Evolutionary conservation across 2,329 filamentous ascomycete genomes (phyloP).

Genomic region (Amphichorda felina): DNA sequence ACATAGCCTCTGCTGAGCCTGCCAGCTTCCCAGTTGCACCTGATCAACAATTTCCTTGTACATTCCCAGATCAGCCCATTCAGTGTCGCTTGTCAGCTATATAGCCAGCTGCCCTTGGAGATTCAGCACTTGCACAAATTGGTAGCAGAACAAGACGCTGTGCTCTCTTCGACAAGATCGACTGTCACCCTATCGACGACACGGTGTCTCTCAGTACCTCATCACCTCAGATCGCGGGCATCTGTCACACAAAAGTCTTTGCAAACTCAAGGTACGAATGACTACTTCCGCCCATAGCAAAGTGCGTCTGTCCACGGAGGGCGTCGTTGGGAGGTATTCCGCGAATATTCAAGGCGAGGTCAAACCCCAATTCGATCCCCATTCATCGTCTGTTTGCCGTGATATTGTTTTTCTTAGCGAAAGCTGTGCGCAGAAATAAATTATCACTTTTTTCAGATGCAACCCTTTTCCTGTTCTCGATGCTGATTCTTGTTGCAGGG

Average conservation of each 20-base stretch:
- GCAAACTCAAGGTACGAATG: neutral
- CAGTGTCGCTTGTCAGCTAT: constrained; percentile 2
- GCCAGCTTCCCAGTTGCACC: neutral
- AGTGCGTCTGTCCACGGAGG: neutral
- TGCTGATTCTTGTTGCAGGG: constrained; percentile 1
- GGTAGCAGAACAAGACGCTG: constrained; percentile 1
- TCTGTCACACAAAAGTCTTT: neutral
- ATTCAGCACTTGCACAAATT: constrained; percentile 3
- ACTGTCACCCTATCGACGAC: neutral
- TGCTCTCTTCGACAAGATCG: constrained; percentile 1
- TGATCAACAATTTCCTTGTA: constrained; percentile 1
- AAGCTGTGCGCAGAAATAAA: no score
- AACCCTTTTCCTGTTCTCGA: no score
- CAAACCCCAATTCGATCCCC: no score
- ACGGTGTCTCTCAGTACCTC: neutral
- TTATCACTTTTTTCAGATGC: no score
- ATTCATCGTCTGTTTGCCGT: no score
- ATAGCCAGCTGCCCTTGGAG: constrained; percentile 1
- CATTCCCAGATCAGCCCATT: neutral
- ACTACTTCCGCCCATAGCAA: neutral
- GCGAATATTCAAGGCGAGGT: neutral
- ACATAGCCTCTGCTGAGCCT: neutral
- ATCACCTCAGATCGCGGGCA: no score
- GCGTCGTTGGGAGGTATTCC: no score
- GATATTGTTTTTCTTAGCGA: no score